Evolutionary conservation across 495 filamentous ascomycete species (phyloP).

Genomic region (Clohesyomyces aquaticus): DNA sequence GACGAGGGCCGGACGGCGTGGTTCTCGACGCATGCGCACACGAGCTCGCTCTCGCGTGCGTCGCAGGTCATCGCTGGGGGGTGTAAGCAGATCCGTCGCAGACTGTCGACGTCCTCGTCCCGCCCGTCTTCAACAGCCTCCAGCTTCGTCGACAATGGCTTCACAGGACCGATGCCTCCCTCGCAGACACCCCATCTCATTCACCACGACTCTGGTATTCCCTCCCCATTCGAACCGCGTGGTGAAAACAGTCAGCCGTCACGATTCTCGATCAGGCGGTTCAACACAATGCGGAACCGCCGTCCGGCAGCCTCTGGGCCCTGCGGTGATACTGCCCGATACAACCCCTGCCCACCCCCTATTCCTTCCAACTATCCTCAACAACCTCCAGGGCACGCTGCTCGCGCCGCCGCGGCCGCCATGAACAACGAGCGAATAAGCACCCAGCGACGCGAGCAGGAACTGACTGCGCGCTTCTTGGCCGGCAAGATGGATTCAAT

Average conservation of each 20-base stretch:
- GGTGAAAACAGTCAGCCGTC: too few relatives aligned
- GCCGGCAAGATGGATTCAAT: background rate
- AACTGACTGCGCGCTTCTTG: conserved; percentile 30
- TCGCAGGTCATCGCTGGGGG: conserved; percentile 14
- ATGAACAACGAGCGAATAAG: conserved; percentile 29
- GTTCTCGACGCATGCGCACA: conserved; percentile 16
- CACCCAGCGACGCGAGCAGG: conserved; percentile 15
- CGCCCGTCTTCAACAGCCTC: conserved; percentile 18
- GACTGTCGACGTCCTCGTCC: conserved; percentile 32
- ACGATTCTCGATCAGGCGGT: conserved; percentile 16
- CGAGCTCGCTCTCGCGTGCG: conserved; percentile 33
- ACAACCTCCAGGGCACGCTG: conserved; percentile 27
- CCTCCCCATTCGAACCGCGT: too few relatives aligned
- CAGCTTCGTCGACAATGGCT: conserved; percentile 1
- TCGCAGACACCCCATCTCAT: too few relatives aligned
- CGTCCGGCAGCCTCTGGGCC: conserved; percentile 36
- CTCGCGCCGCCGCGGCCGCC: conserved; percentile 32
- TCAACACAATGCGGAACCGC: conserved; percentile 31
- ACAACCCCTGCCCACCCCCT: conserved; percentile 24
- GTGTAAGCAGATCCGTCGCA: conserved; percentile 31
- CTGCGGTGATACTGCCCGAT: conserved; percentile 30
- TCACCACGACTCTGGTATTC: conserved; percentile 33
- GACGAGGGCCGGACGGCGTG: conserved; percentile 18
- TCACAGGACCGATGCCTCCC: too few relatives aligned
- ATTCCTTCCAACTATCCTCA: conserved; percentile 32